Evolutionary conservation across 2,329 filamentous ascomycete genomes (phyloP).

Genomic region (Alternaria rosae): DNA sequence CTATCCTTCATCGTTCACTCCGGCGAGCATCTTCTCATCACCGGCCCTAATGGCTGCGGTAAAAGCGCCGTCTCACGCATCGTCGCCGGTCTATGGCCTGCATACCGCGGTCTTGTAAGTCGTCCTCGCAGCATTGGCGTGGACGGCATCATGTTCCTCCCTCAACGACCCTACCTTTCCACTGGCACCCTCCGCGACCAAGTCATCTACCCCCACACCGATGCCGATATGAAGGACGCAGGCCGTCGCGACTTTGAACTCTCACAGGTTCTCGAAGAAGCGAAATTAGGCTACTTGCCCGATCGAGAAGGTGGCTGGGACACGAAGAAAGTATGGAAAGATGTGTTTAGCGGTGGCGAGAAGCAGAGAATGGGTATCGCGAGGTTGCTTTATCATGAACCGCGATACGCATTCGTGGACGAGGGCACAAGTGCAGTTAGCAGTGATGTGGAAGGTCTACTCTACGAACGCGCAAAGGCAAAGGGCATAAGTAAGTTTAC

Average conservation of each 20-base stretch:
- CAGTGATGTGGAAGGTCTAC: conserved; percentile 88
- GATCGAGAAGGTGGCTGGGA: conserved; percentile 96
- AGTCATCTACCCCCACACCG: conserved; percentile 96
- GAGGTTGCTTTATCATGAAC: conserved; percentile 90
- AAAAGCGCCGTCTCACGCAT: conserved; percentile 89
- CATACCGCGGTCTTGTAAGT: conserved; percentile 90
- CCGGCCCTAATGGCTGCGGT: conserved; percentile 91
- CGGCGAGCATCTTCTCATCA: conserved; percentile 93
- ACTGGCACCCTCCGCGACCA: conserved; percentile 94
- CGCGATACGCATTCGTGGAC: conserved; percentile 91
- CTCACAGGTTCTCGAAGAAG: conserved; percentile 78
- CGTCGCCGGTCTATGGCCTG: conserved; percentile 92
- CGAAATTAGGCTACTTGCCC: conserved; percentile 85
- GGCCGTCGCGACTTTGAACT: conserved; percentile 81
- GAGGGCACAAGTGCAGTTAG: conserved; percentile 95
- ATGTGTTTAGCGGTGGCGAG: conserved; percentile 94
- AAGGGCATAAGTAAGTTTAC: conserved; percentile 82
- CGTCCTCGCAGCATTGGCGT: conserved; percentile 80
- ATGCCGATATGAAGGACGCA: conserved; percentile 88
- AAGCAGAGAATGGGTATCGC: conserved; percentile 96
- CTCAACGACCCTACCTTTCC: conserved; percentile 90
- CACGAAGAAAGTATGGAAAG: conserved; percentile 97
- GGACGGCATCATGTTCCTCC: conserved; percentile 98
- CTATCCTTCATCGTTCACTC: conserved; percentile 88
- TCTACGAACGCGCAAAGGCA: conserved; percentile 93